Evolutionary conservation across 169 alveolate genomes (phyloP), one percentile per base, ranked within the genome.

Genomic region (Cryptosporidium xiaoi): DNA sequence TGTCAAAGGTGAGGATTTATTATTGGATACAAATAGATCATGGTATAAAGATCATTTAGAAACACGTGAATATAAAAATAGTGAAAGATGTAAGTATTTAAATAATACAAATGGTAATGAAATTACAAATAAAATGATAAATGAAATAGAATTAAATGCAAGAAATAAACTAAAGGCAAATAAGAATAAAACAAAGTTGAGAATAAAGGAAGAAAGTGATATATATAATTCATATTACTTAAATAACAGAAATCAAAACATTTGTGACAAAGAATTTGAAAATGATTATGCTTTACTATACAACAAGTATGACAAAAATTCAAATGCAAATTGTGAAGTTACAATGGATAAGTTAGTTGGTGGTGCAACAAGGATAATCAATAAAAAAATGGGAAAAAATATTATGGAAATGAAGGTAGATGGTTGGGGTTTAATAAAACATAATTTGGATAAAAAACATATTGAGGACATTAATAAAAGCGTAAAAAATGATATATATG

Each of bases 391-490:
- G 6, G 20, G 12, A 34, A 68, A 44, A 46, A 1, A 40, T 4
- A 20, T 18, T 7, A 12, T 16, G 3, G n/a, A 1, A 51, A 55
- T 36, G 34, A 44, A 34, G 33, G 64, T 71, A 34, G 69, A 71
- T 36, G 84, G 84, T 3, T 71, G 84, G 84, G 84, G 84, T 36
- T 33, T 71, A 55, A 71, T 71, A 33, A 53, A 36, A 71, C 68
- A 51, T 33, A 44, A 71, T 55, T 20, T 0, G 13, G 69, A 71
- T 18, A 10, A 34, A 10, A 44, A 27, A 2, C 29, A 18, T n/a
- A 5, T 16, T 16, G 51, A 65, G 27, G 77, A 65, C 44, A 29
- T 7, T 62, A 62, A 8, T 62, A 36, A 46, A 5, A 65, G 62
- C 1, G 48, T 40, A 0, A 40, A 8, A 40, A 40, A 40, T 1